These are phyloP conservation scores for Megacollybia marginata DNA, from an alignment of 768 basidiomycete genomes.

Conservation along the genomic window DNA sequence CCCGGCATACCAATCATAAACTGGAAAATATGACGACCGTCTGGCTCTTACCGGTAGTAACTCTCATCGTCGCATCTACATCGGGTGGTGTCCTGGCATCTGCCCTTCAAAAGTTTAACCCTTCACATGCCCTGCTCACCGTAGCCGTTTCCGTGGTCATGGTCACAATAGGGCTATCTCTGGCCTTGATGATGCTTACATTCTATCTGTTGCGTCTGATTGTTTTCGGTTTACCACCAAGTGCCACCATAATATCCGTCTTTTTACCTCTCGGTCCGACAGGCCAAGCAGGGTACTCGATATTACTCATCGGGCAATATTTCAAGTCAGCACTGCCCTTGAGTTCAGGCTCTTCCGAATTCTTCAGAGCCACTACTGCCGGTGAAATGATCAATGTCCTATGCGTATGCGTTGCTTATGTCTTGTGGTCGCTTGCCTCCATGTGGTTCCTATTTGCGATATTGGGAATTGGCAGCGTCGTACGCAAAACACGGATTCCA, in stretches of 20 bases:
- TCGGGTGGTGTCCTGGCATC: conserved; percentile 53
- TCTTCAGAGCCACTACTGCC: conserved; percentile 25
- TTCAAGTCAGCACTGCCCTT: conserved; percentile 29
- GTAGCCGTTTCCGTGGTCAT: conserved; percentile 45
- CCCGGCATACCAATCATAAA: conserved; percentile 45
- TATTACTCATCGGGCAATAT: conserved; percentile 48
- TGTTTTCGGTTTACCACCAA: conserved; percentile 44
- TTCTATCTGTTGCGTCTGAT: conserved; percentile 57
- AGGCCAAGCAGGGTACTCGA: conserved; percentile 56
- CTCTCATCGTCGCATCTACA: conserved; percentile 64
- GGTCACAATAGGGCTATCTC: conserved; percentile 45
- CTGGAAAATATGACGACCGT: conserved; percentile 47
- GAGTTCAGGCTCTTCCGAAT: conserved; percentile 20
- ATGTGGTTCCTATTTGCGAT: conserved; percentile 58
- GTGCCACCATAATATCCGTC: conserved; percentile 41
- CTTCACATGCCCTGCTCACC: conserved; percentile 46
- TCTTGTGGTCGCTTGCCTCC: conserved; percentile 55
- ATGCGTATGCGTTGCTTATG: conserved; percentile 40
- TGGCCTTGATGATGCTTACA: conserved; percentile 62
- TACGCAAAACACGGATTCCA: conserved; percentile 32
- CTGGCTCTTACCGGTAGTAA: conserved; percentile 75
- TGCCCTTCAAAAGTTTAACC: conserved; percentile 38
- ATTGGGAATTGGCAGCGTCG: conserved; percentile 36
- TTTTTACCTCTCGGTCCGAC: conserved; percentile 74
- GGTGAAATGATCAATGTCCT: conserved; percentile 36